Base-by-base conservation (phyloP, 1,284 basidiomycete species). In the Sporisorium graminicola region DNA sequence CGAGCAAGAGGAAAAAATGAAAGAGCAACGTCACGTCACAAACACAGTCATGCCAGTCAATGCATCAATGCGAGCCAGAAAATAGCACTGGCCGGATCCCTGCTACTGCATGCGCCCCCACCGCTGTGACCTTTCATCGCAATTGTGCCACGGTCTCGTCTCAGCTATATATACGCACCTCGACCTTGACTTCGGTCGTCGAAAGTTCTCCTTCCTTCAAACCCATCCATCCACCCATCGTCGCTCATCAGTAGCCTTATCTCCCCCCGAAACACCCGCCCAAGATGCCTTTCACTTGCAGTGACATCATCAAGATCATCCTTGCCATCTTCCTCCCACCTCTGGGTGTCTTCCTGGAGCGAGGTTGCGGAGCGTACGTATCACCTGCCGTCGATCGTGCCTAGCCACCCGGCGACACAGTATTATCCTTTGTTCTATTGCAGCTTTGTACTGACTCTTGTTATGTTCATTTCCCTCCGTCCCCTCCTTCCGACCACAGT, bases 281-380 rank as follows among this genome's bases (percentile, higher is more conserved):
- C 77, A 80, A 68, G n/a, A 80, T 80, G 79, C 77, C 79, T 65
- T 79, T 80, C 77, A 80, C 79, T 53, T 80, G 79, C 79, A 64
- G 59, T 63, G 77, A 78, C 59, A 78, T 78, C 37, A 24, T 74
- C 76, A 78, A 78, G 76, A 67, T 78, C 61, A 59, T 74, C 59
- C 26, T 70, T 37, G 74, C 74, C 68, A 67, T 76, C 68, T 68
- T 76, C 68, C 58, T 76, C 51, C 74, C 74, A 44, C 74, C 74
- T 63, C 67, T 76, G 31, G 74, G 74, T 60, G 74, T 76, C 47
- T 71, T 76, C 68, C 65, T 76, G 18, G 74, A 76, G 65, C 74
- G 74, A 31, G 74, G 74, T 20, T 76, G 74, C 61, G 64, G 56
- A 27, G 70, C 60, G 70, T 73, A 60, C 42, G 70, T 73, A 53